Conservation (phyloP, 441 rosid species). For the Metrosideros polymorpha region DNA sequence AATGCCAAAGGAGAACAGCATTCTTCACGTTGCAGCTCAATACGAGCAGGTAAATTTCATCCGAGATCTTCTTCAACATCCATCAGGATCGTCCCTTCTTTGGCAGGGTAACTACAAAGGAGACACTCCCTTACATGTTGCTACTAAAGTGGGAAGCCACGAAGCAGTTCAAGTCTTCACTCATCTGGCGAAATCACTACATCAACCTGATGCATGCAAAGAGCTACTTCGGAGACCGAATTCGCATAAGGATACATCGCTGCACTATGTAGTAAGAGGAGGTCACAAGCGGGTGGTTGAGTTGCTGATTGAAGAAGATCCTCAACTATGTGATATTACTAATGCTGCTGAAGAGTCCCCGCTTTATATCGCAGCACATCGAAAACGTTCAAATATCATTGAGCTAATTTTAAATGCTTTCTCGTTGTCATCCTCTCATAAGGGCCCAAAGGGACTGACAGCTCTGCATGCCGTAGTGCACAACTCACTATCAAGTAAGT, state of each 20-base stretch:
- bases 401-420: not conserved
- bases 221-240: not conserved
- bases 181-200: not conserved
- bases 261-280: not conserved
- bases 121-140: not conserved
- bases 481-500: not conserved
- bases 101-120: not conserved
- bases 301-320: not conserved
- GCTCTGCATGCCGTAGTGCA: not conserved
- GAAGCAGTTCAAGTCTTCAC: not conserved
- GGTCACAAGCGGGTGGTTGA: rapidly evolving
- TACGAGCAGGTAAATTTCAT: not conserved
- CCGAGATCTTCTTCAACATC: not conserved
- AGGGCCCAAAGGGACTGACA: not conserved
- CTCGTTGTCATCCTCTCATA: not conserved
- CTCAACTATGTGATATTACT: not conserved
- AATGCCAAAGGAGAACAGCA: not conserved
- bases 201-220: not conserved
- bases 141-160: not conserved
- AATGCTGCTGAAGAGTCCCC: not conserved
- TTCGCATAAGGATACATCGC: not conserved
- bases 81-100: not conserved
- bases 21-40: not conserved
- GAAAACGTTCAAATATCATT: not conserved
- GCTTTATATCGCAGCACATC: not conserved